These are phyloP conservation scores for Aspergillus sp. DNA, from an alignment of 2,329 filamentous ascomycete genomes.

Conservation along the genomic window DNA sequence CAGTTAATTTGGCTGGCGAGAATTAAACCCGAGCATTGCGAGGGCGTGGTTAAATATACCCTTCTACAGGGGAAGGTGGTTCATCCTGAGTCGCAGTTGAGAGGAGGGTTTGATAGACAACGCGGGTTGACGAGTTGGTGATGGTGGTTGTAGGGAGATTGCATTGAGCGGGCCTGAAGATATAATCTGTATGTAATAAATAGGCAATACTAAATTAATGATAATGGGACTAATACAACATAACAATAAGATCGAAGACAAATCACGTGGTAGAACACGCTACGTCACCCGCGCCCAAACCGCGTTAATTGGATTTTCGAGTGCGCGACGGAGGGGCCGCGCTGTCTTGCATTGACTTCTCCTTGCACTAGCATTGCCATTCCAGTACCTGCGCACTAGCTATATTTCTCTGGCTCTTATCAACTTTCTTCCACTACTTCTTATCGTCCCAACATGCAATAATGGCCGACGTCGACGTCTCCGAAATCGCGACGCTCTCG, in stretches of 20 bases:
- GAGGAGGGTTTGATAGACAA: slow-evolving; percentile 78
- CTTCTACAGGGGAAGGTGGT: slow-evolving; percentile 86
- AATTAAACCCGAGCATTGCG: slow-evolving; percentile 80
- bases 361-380: neutral
- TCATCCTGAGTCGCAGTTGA: slow-evolving; percentile 76
- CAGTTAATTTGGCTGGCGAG: slow-evolving; percentile 79
- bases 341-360: neutral
- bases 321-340: slow-evolving; percentile 19
- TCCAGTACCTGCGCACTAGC: neutral
- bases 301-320: slow-evolving; percentile 32
- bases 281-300: slow-evolving; percentile 22
- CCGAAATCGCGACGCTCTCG: slow-evolving; percentile 28
- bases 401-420: neutral
- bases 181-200: neutral
- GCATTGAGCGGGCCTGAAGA: neutral
- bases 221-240: neutral
- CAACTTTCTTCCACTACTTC: neutral
- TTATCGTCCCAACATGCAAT: slow-evolving; percentile 19
- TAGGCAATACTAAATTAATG: neutral
- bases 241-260: neutral
- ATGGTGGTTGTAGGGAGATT: neutral
- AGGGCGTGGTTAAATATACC: slow-evolving; percentile 83
- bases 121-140: slow-evolving; percentile 68
- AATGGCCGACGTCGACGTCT: slow-evolving; percentile 26
- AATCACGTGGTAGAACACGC: slow-evolving; percentile 11